These are phyloP conservation scores for Apiotrichum montevideense DNA, from an alignment of 1,284 basidiomycete genomes.

Conservation along the genomic window DNA sequence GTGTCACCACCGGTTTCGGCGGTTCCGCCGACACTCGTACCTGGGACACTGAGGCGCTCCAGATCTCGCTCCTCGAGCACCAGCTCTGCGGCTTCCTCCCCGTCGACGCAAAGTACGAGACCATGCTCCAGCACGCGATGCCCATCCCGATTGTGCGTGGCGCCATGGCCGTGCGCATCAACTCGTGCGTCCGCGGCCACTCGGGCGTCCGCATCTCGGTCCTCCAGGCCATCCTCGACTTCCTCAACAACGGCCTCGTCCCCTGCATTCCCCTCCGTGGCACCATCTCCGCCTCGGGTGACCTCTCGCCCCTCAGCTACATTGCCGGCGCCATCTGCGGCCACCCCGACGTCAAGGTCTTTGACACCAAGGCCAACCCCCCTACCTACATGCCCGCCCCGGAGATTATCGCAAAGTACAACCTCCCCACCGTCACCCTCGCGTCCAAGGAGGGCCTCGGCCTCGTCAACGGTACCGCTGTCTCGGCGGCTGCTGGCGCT, in stretches of 20 bases:
- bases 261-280: constrained; percentile 19
- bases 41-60: constrained; percentile 16
- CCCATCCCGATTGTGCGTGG: constrained; percentile 17
- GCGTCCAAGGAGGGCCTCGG: constrained; percentile 18
- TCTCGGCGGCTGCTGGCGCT: constrained; percentile 15
- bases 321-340: constrained; percentile 18
- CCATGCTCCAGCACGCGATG: constrained; percentile 17
- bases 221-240: constrained; percentile 15
- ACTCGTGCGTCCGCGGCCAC: constrained; percentile 20
- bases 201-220: constrained; percentile 18
- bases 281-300: constrained; percentile 16
- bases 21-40: constrained; percentile 19
- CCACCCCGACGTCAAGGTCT: constrained; percentile 19
- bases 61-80: constrained; percentile 21
- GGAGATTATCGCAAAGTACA: constrained; percentile 15
- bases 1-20: constrained; percentile 19
- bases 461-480: constrained; percentile 19
- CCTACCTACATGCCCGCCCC: constrained; percentile 7
- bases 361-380: constrained; percentile 10
- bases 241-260: constrained; percentile 17
- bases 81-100: constrained; percentile 21
- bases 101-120: constrained; percentile 12
- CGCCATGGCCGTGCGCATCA: constrained; percentile 18
- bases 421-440: constrained; percentile 10
- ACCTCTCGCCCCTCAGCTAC: constrained; percentile 17